These are phyloP conservation scores for Colletotrichum agaves DNA, from an alignment of 2,329 filamentous ascomycete species.

Conservation along the genomic window DNA sequence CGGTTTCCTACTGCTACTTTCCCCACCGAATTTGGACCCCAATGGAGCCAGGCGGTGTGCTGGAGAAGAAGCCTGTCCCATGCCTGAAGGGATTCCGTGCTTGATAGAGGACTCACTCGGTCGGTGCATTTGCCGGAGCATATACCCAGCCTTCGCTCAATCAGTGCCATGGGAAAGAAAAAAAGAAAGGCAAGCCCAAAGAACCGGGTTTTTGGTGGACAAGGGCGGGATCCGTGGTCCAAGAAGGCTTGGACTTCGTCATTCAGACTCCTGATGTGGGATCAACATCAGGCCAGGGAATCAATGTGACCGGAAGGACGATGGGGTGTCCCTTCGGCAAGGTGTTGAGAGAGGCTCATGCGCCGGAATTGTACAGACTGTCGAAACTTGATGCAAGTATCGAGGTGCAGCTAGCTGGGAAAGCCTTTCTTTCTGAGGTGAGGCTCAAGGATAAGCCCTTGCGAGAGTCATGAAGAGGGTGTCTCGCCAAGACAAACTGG, in stretches of 20 bases:
- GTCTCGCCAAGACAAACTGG: neutral
- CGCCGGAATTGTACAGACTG: neutral
- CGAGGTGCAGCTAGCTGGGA: slow-evolving; percentile 10
- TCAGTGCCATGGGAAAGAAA: neutral
- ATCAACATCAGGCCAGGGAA: neutral
- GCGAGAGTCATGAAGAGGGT: slow-evolving; percentile 1
- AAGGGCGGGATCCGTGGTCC: neutral
- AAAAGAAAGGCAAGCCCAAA: neutral
- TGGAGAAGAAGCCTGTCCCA: neutral
- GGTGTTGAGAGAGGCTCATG: slow-evolving; percentile 15
- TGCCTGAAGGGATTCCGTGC: slow-evolving; percentile 10
- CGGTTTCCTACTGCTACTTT: neutral
- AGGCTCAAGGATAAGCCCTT: neutral
- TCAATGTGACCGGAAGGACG: neutral
- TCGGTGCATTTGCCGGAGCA: neutral
- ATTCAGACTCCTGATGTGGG: slow-evolving; percentile 13
- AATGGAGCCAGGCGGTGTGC: neutral
- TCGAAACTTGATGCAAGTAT: slow-evolving; percentile 11
- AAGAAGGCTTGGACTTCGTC: slow-evolving; percentile 6
- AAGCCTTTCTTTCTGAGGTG: neutral
- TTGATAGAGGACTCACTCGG: neutral
- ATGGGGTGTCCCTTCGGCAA: neutral
- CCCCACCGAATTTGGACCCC: slow-evolving; percentile 6
- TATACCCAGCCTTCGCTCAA: neutral
- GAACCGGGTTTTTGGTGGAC: slow-evolving; percentile 3